Base-by-base conservation (phyloP, 2,329 filamentous ascomycete genomes). In the Colletotrichum neosansevieriae region DNA sequence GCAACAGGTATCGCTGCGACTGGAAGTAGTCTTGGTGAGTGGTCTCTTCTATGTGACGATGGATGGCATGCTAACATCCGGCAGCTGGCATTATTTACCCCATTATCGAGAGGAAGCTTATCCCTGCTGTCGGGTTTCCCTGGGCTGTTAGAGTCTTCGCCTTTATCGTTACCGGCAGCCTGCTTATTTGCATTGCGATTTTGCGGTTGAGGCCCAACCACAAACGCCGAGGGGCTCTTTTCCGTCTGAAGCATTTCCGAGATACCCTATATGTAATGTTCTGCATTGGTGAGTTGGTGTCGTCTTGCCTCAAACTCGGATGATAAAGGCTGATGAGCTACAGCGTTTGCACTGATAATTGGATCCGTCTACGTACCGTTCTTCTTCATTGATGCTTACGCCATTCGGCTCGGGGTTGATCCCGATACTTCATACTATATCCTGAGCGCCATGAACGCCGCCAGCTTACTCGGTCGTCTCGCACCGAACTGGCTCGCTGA, bases 1-100 rank as follows among this genome's bases (percentile, higher is more conserved):
- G 79, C 79, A 19, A 67, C 78, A 4, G 79, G 79, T 0, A 68
- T 82, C 2, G 75, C 77, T 0, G 72, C 77, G 0, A 72, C 78
- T 0, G 80, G 80, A 0, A 74, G 73, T 10, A 71, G 73, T 0
- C 29, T 79, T 3, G 79, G 79, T 17, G 76, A 47, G 65, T 59
- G 6, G 13, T 19, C 6, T 3, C 5, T 13, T 6, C 6, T 7
- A 6, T 12, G 11, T 12, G 5, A 10, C 13, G 9, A 19, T 44
- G 19, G 9, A 19, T 44, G 19, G 13, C 29, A 19, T 10, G 34
- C 58, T 60, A 19, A 60, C 34, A 11, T 17, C 13, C 17, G 40
- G 11, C 13, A 60, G 65, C 65, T 17, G 67, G 67, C 0, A 58
- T 69, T 34, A 57, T 69, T 10, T 67, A 66, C 17, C 67, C 67